These are phyloP conservation scores for Cyberlindnera veronae DNA, from an alignment of 805 yeast species.

Conservation along the genomic window DNA sequence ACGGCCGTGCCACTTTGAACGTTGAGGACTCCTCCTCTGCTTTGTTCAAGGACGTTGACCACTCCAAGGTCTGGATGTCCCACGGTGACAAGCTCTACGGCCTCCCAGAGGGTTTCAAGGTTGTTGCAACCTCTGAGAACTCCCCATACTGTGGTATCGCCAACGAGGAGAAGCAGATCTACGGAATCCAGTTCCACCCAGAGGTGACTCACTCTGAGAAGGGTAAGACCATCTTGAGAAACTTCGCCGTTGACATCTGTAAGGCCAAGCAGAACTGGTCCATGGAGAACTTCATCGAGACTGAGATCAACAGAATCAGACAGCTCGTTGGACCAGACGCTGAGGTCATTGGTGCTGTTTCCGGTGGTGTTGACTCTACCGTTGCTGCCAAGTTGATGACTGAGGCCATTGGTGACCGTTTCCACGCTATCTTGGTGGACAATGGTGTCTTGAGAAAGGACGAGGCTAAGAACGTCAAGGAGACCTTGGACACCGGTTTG, in stretches of 20 bases:
- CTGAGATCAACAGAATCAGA: constrained; percentile 92
- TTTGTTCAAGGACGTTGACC: constrained; percentile 83
- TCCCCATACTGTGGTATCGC: constrained; percentile 95
- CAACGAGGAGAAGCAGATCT: constrained; percentile 67
- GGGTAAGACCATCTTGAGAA: constrained; percentile 83
- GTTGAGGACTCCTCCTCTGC: constrained; percentile 67
- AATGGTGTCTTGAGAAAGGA: constrained; percentile 96
- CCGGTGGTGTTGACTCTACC: constrained; percentile 99
- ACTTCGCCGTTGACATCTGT: constrained; percentile 92
- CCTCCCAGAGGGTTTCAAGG: constrained; percentile 83
- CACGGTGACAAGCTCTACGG: constrained; percentile 95
- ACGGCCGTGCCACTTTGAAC: constrained; percentile 89
- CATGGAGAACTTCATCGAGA: constrained; percentile 95
- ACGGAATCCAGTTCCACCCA: constrained; percentile 98
- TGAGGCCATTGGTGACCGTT: constrained; percentile 97
- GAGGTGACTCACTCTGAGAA: constrained; percentile 95
- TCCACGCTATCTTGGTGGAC: constrained; percentile 97
- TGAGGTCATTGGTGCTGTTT: constrained; percentile 98
- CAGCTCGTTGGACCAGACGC: constrained; percentile 94
- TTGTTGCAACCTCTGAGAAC: constrained; percentile 88
- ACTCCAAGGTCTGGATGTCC: constrained; percentile 99
- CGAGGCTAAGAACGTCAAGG: constrained; percentile 86
- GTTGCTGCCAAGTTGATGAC: constrained; percentile 98
- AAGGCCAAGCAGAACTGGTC: constrained; percentile 89
- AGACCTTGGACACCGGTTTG: constrained; percentile 86